A percentile compares a stretch with the other conserved stretches of the same genome.
Conservation (phyloP, 306 rosid genomes). For the Acacia acuminata region DNA sequence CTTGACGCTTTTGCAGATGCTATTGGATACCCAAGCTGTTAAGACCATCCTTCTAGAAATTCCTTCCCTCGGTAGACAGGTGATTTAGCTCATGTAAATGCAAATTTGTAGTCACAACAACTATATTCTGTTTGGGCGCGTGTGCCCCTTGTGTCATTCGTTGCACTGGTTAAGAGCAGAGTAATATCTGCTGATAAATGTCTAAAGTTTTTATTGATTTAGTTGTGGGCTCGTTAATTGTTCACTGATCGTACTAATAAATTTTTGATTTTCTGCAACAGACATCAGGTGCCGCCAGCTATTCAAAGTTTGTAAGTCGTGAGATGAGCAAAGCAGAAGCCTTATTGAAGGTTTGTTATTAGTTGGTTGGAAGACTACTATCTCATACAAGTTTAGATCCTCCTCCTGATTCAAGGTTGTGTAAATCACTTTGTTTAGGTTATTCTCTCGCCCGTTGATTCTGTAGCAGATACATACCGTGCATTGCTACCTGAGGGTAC, state of each 20-base stretch:
- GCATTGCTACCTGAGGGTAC: constrained; percentile 99
- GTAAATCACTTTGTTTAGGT: constrained; percentile 55
- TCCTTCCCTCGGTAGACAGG: constrained; percentile 99
- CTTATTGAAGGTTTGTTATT: constrained; percentile 56
- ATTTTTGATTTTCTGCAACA: constrained; percentile 40
- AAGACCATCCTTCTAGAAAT: constrained; percentile 95
- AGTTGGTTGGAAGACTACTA: constrained; percentile 1
- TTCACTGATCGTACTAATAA: constrained; percentile 2
- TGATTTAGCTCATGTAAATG: constrained; percentile 38
- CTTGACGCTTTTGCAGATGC: constrained; percentile 72
- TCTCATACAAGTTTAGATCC: constrained; percentile 7
- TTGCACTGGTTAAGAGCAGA: constrained; percentile 3
- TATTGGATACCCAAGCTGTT: constrained; percentile 97
- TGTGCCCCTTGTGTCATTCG: background rate
- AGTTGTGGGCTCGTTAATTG: constrained; percentile 14
- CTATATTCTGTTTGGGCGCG: background rate
- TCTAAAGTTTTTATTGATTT: background rate
- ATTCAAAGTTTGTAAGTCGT: constrained; percentile 92
- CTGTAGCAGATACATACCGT: constrained; percentile 94
- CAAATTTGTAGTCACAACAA: constrained; percentile 13
- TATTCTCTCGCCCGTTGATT: constrained; percentile 92
- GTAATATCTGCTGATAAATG: background rate
- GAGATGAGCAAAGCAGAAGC: constrained; percentile 99
- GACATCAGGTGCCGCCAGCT: constrained; percentile 94
- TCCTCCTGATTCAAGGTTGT: constrained; percentile 24